Evolutionary conservation across 1,284 basidiomycete genomes (phyloP), one percentile per base, ranked within the genome.

Genomic region (Malassezia equina): DNA sequence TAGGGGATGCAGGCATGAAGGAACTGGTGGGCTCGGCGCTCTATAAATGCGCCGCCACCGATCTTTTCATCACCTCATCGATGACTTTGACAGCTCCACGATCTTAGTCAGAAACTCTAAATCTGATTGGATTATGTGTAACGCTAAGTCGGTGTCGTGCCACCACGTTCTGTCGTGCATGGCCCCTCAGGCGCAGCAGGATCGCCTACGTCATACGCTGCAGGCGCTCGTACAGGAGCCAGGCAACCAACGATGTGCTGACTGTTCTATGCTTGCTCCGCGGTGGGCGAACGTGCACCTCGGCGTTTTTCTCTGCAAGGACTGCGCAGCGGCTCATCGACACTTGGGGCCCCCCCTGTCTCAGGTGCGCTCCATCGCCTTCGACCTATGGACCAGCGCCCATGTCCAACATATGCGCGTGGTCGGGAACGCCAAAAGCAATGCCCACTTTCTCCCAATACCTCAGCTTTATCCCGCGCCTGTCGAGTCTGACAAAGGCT

Each of bases 211-310:
- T 57, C 81, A 82, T 32, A 76, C 77, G 11, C 76, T 90, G 28
- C 67, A 83, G 6, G 86, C 88, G 52, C 79, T 89, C 13, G 80
- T 79, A 4, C 73, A 76, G 21, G 78, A 80, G 62, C 84, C 86
- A 41, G 87, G 88, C 62, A 90, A 90, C 69, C 85, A 86, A 82
- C 66, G 81, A 21, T 90, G 88, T 73, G 88, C 88, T 8, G 88
- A 90, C 75, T 90, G 88, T 76, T 86, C 84, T 74, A 77, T 82
- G 27, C 80, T 81, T 58, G 80, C 63, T 63, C 86, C 87, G 4
- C 78, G 88, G 77, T 90, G 88, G 88, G 83, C 86, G 1, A 86
- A 84, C 3, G 78, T 85, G 68, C 89, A 83, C 65, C 76, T 90
- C 34, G 59, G 71, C 12, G 69, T 73, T 46, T 69, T 67, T 80